Conservation (phyloP, 352 stramenopile genomes). For the Globisporangium lucens region DNA sequence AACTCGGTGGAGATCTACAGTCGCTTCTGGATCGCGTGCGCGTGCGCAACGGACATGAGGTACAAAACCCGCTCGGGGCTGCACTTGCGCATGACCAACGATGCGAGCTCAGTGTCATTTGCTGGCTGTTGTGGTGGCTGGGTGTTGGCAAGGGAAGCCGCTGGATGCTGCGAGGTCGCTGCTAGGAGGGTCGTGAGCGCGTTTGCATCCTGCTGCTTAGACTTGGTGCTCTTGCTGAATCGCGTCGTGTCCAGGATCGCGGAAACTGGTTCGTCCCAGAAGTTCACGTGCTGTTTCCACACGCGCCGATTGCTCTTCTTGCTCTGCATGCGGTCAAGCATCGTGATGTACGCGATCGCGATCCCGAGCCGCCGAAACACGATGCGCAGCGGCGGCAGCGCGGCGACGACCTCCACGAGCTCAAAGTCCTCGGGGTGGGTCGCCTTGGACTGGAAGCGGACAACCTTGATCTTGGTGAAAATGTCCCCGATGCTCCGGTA, state of each 20-base stretch:
- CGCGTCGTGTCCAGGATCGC: background rate
- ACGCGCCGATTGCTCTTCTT: conserved; percentile 39
- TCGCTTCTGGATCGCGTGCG: conserved; percentile 30
- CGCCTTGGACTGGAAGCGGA: conserved; percentile 31
- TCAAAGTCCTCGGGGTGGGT: conserved; percentile 44
- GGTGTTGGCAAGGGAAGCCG: background rate
- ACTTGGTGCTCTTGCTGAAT: background rate
- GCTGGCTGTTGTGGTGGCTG: background rate
- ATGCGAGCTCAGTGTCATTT: conserved; percentile 8
- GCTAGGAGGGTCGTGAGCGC: background rate
- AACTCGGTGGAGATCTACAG: conserved; percentile 36
- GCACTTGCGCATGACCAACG: conserved; percentile 40
- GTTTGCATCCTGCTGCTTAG: background rate
- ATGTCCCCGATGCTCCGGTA: conserved; percentile 66
- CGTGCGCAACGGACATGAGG: conserved; percentile 32
- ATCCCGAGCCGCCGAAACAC: conserved; percentile 56
- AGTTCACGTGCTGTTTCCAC: conserved; percentile 39
- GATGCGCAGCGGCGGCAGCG: conserved; percentile 46
- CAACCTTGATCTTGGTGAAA: conserved; percentile 55
- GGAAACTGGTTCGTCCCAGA: conserved; percentile 35
- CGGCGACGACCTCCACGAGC: conserved; percentile 56
- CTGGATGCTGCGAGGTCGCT: background rate
- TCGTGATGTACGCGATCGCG: conserved; percentile 58
- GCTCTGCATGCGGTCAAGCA: conserved; percentile 46
- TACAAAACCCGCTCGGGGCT: conserved; percentile 33